Evolutionary conservation across 2,329 filamentous ascomycete genomes (phyloP).

Genomic region (Fusarium nematophilum): DNA sequence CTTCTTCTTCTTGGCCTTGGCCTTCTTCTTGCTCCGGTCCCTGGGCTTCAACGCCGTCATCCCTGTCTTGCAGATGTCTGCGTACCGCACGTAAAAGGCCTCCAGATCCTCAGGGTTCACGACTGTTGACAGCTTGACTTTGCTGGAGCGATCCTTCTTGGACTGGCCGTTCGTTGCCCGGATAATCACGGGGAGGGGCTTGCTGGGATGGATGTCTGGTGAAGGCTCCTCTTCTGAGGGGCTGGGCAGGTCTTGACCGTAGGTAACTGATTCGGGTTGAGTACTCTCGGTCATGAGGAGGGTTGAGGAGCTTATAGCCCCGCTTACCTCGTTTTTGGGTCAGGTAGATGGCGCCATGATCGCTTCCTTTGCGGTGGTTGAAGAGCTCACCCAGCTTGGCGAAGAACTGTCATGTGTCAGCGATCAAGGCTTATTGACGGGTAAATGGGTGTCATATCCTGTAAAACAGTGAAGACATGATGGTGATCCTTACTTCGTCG

Average conservation of each 20-base stretch:
- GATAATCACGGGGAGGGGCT: conserved; percentile 79
- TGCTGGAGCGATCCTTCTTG: conserved; percentile 65
- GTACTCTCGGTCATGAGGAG: background rate
- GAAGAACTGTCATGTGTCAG: conserved; percentile 72
- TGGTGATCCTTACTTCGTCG: conserved; percentile 39
- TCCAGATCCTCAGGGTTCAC: conserved; percentile 82
- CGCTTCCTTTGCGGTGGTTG: conserved; percentile 71
- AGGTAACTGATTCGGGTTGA: conserved; percentile 52
- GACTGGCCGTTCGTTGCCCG: conserved; percentile 85
- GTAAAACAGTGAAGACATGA: background rate
- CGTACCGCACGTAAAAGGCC: conserved; percentile 84
- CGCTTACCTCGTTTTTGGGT: conserved; percentile 79
- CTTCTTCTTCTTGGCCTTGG: conserved; percentile 80
- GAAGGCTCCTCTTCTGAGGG: conserved; percentile 63
- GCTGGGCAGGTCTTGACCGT: conserved; percentile 56
- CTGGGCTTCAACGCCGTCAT: conserved; percentile 93
- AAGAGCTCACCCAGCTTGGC: conserved; percentile 75
- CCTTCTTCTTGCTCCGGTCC: conserved; percentile 87
- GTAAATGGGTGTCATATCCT: conserved; percentile 2
- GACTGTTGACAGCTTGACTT: conserved; percentile 84
- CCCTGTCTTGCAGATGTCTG: conserved; percentile 88
- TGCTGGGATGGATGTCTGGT: conserved; percentile 68
- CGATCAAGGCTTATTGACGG: background rate
- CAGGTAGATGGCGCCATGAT: conserved; percentile 79
- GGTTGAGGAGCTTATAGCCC: background rate